A percentile compares a stretch with the other conserved stretches of the same genome.
phyloP scores from a whole-genome alignment of 2,329 filamentous ascomycete species.

The Graphiopsis chlorocephala region DNA sequence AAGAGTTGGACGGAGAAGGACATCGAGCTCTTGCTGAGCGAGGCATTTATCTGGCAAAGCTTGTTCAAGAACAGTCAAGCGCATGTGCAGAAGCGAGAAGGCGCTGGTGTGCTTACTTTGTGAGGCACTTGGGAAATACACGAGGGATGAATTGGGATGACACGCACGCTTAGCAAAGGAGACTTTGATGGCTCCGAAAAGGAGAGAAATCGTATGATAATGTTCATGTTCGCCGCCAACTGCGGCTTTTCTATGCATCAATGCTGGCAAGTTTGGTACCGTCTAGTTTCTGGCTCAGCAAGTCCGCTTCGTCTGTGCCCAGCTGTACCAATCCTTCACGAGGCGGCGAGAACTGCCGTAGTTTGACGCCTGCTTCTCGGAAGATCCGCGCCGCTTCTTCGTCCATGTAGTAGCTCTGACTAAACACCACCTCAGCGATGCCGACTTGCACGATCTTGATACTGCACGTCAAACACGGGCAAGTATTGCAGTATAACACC shows the following conservation, averaged over 20 bases:
- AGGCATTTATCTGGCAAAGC: slow-evolving; percentile 98
- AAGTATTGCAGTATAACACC: slow-evolving; percentile 66
- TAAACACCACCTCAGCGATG: slow-evolving; percentile 93
- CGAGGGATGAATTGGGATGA: slow-evolving; percentile 7
- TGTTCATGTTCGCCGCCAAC: neutral
- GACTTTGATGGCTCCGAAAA: neutral
- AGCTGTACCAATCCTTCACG: slow-evolving; percentile 33
- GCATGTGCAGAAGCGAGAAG: slow-evolving; percentile 57
- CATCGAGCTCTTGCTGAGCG: slow-evolving; percentile 89
- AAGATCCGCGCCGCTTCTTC: slow-evolving; percentile 74
- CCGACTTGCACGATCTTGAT: slow-evolving; percentile 98
- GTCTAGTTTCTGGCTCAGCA: neutral
- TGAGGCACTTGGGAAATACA: neutral
- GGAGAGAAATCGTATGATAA: neutral
- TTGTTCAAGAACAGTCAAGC: slow-evolving; percentile 92
- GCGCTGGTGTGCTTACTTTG: slow-evolving; percentile 15
- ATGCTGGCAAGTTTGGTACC: neutral
- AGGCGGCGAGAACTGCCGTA: slow-evolving; percentile 79
- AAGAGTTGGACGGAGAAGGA: slow-evolving; percentile 96
- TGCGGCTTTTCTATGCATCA: neutral
- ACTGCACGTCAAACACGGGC: slow-evolving; percentile 93
- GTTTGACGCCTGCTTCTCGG: slow-evolving; percentile 72
- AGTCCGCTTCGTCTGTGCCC: neutral
- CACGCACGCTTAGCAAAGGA: neutral
- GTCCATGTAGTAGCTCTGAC: slow-evolving; percentile 93